phyloP scores from a whole-genome alignment of 2,329 filamentous ascomycete species.

The Aspergillus oerlinghausenensis region DNA sequence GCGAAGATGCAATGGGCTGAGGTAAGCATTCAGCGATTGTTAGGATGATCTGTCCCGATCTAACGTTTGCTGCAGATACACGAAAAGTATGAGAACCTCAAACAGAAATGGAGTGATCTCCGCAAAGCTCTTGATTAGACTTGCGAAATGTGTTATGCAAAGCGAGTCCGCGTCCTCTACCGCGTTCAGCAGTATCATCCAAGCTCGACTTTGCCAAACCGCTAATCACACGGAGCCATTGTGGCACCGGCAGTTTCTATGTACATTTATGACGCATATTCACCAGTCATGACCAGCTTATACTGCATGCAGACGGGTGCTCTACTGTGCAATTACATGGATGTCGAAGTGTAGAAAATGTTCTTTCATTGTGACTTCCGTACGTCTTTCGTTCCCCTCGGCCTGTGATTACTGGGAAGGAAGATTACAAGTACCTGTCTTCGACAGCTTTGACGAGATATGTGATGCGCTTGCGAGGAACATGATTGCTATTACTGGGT shows the following conservation, averaged over 20 bases:
- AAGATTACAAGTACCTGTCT: background rate
- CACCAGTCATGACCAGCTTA: background rate
- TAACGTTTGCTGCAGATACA: slow-evolving; percentile 55
- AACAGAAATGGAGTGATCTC: slow-evolving; percentile 72
- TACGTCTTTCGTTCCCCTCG: background rate
- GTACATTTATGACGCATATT: background rate
- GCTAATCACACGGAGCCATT: background rate
- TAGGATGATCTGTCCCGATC: background rate
- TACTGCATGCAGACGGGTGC: background rate
- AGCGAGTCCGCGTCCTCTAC: background rate
- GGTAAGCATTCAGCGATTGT: slow-evolving; percentile 52
- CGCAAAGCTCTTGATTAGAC: slow-evolving; percentile 49
- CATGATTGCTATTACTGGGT: background rate
- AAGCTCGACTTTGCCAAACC: background rate
- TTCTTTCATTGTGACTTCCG: background rate
- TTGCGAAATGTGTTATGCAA: background rate
- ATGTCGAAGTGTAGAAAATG: background rate
- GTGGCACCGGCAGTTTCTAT: background rate
- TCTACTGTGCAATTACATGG: background rate
- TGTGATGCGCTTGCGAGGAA: background rate
- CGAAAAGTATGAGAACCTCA: slow-evolving; percentile 63
- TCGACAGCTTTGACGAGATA: background rate
- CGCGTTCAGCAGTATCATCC: background rate
- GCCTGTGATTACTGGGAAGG: background rate
- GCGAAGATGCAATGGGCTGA: slow-evolving; percentile 95